Evolutionary conservation across 2,329 filamentous ascomycete genomes (phyloP).

Genomic region (Curvularia lunata): DNA sequence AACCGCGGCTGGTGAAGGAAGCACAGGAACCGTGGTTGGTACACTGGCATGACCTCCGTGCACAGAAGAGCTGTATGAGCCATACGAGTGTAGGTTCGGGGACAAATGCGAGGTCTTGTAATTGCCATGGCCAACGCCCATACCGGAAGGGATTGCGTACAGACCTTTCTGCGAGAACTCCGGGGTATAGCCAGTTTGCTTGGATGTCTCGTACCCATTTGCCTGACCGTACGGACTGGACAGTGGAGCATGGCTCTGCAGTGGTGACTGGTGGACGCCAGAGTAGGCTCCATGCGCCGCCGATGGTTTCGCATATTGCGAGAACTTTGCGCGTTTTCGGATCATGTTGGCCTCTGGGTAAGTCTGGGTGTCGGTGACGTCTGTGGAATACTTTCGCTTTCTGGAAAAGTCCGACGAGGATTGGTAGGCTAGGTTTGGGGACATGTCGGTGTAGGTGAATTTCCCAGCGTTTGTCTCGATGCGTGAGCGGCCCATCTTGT

Average conservation of each 20-base stretch:
- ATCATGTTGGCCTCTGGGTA: slow-evolving; percentile 30
- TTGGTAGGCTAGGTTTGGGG: slow-evolving; percentile 41
- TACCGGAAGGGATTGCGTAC: slow-evolving; percentile 43
- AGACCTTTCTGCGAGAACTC: slow-evolving; percentile 46
- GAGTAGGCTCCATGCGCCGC: slow-evolving; percentile 43
- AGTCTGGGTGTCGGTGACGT: slow-evolving; percentile 36
- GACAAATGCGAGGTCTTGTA: slow-evolving; percentile 47
- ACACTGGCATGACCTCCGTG: slow-evolving; percentile 54
- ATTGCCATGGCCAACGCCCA: slow-evolving; percentile 34
- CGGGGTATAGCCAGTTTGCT: slow-evolving; percentile 38
- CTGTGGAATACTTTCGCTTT: slow-evolving; percentile 45
- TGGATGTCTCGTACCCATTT: slow-evolving; percentile 49
- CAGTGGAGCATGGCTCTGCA: slow-evolving; percentile 46
- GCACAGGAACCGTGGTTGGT: slow-evolving; percentile 47
- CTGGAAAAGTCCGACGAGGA: slow-evolving; percentile 36
- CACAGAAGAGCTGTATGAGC: slow-evolving; percentile 54
- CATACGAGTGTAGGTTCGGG: slow-evolving; percentile 46
- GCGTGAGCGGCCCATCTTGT: slow-evolving; percentile 59
- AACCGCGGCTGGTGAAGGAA: slow-evolving; percentile 54
- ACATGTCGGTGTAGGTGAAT: slow-evolving; percentile 65
- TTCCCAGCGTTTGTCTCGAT: slow-evolving; percentile 63
- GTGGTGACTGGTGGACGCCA: slow-evolving; percentile 45
- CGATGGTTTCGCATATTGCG: slow-evolving; percentile 46
- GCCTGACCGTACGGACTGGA: slow-evolving; percentile 46
- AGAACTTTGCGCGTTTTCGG: slow-evolving; percentile 49